These are phyloP conservation scores for Pichia norvegensis DNA, from an alignment of 1,139 yeast species.

Conservation along the genomic window DNA sequence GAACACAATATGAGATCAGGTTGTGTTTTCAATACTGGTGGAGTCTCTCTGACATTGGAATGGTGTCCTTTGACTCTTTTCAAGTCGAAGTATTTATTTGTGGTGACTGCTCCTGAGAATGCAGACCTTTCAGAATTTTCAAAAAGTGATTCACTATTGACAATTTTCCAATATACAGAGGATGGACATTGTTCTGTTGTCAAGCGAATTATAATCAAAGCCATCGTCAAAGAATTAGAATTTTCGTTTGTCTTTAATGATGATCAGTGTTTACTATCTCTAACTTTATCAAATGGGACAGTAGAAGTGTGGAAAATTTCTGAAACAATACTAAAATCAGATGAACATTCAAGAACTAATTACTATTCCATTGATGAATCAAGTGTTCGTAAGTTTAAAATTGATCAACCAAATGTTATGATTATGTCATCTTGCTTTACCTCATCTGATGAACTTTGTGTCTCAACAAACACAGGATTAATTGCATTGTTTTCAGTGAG, in stretches of 20 bases:
- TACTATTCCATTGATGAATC: not conserved
- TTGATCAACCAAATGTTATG: not conserved
- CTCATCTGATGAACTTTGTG: slow-evolving; percentile 41
- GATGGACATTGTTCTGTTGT: not conserved
- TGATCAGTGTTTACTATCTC: slow-evolving; percentile 1
- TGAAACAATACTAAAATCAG: slow-evolving; percentile 7
- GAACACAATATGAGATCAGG: slow-evolving; percentile 33
- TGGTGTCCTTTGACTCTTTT: slow-evolving; percentile 37
- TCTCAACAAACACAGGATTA: slow-evolving; percentile 61
- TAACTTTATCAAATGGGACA: slow-evolving; percentile 19
- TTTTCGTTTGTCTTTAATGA: slow-evolving; percentile 4
- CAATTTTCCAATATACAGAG: slow-evolving; percentile 2
- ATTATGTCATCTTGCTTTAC: slow-evolving; percentile 21
- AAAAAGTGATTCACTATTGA: slow-evolving; percentile 1
- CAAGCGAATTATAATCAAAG: slow-evolving; percentile 5
- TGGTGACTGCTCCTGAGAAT: slow-evolving; percentile 16
- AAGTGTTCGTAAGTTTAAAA: slow-evolving; percentile 2
- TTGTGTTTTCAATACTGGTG: slow-evolving; percentile 46
- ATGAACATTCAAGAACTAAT: not conserved
- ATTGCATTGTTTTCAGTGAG: slow-evolving; percentile 49
- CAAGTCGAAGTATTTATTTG: slow-evolving; percentile 21
- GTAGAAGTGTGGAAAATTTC: slow-evolving; percentile 45
- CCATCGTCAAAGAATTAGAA: slow-evolving; percentile 10
- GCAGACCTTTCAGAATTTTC: slow-evolving; percentile 8
- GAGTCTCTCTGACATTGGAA: slow-evolving; percentile 43